Evolutionary conservation across 192 early-diverging fungal species (phyloP).

Genomic region (Piromyces sp.): DNA sequence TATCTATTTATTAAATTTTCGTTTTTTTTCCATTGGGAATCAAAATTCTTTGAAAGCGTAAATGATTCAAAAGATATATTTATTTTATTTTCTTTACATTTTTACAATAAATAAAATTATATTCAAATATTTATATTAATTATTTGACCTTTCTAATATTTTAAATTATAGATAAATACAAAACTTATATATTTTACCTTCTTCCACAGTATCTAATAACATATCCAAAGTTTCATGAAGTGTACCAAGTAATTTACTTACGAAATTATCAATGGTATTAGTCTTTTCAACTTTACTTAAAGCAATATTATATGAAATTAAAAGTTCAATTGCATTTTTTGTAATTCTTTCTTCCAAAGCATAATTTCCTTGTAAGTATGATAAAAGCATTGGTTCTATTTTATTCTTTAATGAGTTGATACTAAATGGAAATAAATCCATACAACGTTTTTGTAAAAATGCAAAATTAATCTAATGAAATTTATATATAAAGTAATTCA

Average conservation of each 20-base stretch:
- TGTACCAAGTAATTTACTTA: neutral
- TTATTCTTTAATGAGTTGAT: neutral
- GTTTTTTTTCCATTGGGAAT: neutral
- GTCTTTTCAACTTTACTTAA: neutral
- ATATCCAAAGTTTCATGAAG: neutral
- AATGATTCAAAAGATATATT: neutral
- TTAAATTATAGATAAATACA: no score
- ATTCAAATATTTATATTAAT: no score
- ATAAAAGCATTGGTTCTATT: neutral
- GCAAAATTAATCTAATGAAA: neutral
- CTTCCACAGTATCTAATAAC: neutral
- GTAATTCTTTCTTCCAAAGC: neutral
- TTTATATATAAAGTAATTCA: no score
- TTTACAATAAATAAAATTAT: no score
- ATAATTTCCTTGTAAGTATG: neutral
- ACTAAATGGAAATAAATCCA: neutral
- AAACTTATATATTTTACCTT: neutral
- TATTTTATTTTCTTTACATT: neutral
- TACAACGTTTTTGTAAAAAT: neutral
- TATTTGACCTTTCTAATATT: no score
- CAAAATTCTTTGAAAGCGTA: neutral
- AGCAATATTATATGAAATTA: neutral
- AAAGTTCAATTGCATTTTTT: neutral
- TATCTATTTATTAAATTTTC: neutral
- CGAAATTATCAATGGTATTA: neutral